A percentile compares a stretch with the other conserved stretches of the same genome.
phyloP scores from a whole-genome alignment of 2,329 filamentous ascomycete species.

The Rhynchosporium secalis region DNA sequence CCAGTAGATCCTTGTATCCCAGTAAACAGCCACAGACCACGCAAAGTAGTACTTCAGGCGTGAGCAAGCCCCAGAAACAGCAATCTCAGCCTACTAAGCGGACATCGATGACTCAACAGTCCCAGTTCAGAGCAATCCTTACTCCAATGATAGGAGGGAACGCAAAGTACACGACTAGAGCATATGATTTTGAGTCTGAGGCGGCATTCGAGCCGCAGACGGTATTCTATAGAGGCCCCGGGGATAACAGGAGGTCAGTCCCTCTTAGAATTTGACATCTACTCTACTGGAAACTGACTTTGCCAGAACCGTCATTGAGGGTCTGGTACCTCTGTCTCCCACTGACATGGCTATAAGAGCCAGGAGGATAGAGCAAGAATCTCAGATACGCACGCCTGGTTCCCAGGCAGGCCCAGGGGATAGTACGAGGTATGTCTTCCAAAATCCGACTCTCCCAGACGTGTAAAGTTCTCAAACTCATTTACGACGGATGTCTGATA shows the following conservation, averaged over 20 bases:
- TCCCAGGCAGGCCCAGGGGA: not conserved
- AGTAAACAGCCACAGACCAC: not conserved
- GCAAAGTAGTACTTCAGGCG: not conserved
- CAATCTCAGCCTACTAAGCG: not conserved
- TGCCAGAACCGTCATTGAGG: not conserved
- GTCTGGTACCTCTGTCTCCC: not conserved
- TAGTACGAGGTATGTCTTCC: constrained; percentile 1
- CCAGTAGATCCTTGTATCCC: not conserved
- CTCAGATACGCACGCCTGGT: not conserved
- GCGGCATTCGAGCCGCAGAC: not conserved
- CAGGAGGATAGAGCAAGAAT: not conserved
- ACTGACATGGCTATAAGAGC: not conserved
- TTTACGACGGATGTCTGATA: not conserved
- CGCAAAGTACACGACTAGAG: not conserved
- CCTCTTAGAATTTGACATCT: not conserved
- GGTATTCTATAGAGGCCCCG: not conserved
- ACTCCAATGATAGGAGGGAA: constrained; percentile 1
- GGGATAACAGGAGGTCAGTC: constrained; percentile 7
- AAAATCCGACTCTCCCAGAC: not conserved
- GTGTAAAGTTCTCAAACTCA: not conserved
- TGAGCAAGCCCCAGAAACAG: not conserved
- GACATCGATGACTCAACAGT: not conserved
- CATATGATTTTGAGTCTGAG: not conserved
- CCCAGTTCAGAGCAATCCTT: not conserved
- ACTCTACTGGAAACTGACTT: not conserved